phyloP scores from a whole-genome alignment of 2,329 filamentous ascomycete species.

The Orbilia brochopaga region DNA sequence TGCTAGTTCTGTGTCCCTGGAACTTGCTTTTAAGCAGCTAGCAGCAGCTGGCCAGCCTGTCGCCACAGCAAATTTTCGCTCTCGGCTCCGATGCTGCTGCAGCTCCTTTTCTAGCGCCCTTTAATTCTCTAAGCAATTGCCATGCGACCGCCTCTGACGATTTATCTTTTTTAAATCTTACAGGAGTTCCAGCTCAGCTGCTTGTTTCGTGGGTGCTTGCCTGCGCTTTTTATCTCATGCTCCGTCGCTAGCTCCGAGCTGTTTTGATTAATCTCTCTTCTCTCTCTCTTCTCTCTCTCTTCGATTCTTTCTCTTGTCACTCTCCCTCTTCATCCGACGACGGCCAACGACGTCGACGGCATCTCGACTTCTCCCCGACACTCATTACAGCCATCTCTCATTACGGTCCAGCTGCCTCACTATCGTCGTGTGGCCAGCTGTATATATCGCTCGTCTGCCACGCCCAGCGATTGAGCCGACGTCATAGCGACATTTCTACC shows the following conservation, averaged over 20 bases:
- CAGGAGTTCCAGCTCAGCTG: background rate
- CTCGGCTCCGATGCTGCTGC: conserved; percentile 2
- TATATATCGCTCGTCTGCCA: background rate
- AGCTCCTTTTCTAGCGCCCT: background rate
- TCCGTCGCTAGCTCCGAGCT: too few relatives aligned
- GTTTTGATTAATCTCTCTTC: too few relatives aligned
- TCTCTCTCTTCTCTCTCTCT: background rate
- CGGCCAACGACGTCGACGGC: background rate
- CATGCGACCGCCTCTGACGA: background rate
- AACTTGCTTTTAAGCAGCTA: too few relatives aligned
- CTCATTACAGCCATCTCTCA: background rate
- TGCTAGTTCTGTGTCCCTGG: too few relatives aligned
- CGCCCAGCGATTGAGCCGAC: background rate
- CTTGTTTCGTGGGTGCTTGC: too few relatives aligned
- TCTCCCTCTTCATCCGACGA: background rate
- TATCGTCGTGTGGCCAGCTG: background rate
- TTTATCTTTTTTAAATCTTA: background rate
- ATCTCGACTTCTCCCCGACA: too few relatives aligned
- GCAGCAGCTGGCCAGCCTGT: background rate
- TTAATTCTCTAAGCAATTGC: background rate
- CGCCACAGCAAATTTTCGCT: background rate
- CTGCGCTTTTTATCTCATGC: too few relatives aligned
- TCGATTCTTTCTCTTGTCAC: background rate
- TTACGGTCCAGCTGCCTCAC: background rate
- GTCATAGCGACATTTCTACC: background rate